Percentiles rank a stretch among this genome's conserved stretches.
Evolutionary conservation across 1,284 basidiomycete species (phyloP).

Genomic region (Rhodotorula sp.): DNA sequence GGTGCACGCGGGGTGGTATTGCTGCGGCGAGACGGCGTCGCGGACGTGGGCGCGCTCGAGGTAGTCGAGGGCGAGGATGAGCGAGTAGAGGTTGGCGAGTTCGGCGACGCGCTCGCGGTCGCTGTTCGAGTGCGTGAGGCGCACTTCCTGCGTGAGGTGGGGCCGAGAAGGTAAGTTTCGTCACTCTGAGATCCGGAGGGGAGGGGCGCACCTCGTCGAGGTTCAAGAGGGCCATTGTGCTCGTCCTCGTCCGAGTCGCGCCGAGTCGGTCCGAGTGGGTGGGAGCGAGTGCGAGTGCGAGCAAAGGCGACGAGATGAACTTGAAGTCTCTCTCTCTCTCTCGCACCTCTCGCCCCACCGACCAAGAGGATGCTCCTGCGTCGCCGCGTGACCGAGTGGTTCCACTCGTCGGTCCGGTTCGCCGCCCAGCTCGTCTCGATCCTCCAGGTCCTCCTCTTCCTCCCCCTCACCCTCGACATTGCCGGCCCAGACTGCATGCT

Average conservation of each 20-base stretch:
- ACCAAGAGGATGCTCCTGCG: no score
- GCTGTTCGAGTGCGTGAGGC: slow-evolving; percentile 80
- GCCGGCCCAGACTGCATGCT: slow-evolving; percentile 46
- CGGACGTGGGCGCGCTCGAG: slow-evolving; percentile 93
- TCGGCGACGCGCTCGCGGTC: slow-evolving; percentile 88
- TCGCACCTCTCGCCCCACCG: no score
- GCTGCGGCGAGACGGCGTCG: slow-evolving; percentile 81
- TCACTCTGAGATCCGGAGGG: no score
- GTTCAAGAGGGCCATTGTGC: slow-evolving; percentile 6
- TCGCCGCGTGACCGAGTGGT: background rate
- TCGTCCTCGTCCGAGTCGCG: background rate
- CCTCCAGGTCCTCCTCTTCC: slow-evolving; percentile 71
- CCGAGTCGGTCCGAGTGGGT: no score
- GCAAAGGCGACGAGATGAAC: no score
- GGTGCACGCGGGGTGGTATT: slow-evolving; percentile 96
- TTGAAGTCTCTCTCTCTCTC: no score
- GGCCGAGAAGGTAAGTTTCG: background rate
- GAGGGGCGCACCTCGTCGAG: slow-evolving; percentile 21
- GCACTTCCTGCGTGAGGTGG: slow-evolving; percentile 65
- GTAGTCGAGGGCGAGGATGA: slow-evolving; percentile 88
- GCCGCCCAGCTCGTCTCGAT: slow-evolving; percentile 15
- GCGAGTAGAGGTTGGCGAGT: slow-evolving; percentile 84
- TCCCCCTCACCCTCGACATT: slow-evolving; percentile 72
- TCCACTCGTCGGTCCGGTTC: background rate
- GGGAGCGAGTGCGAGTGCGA: no score